phyloP scores from a whole-genome alignment of 2,329 filamentous ascomycete species.

The Colletotrichum spinosum region DNA sequence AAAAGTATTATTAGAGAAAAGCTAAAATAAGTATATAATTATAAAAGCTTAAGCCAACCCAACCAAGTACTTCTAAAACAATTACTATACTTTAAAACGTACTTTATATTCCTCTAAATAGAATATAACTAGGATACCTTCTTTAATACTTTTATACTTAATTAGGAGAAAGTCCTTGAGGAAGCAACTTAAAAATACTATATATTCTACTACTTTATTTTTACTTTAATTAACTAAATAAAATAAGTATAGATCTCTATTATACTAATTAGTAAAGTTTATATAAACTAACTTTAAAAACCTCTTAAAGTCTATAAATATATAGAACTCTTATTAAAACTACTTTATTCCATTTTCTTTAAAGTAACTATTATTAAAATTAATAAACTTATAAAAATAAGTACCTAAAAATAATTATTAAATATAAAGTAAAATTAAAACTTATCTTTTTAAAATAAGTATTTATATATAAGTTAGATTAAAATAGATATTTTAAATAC shows the following conservation, averaged over 20 bases:
- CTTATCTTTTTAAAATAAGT: too few relatives aligned
- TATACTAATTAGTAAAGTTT: background rate
- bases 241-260: background rate
- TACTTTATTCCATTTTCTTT: too few relatives aligned
- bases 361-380: too few relatives aligned
- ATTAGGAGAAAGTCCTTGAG: background rate
- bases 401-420: background rate
- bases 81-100: too few relatives aligned
- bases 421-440: background rate
- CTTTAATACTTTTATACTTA: background rate
- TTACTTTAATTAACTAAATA: background rate
- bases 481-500: too few relatives aligned
- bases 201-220: background rate
- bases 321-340: background rate
- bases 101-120: too few relatives aligned
- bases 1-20: too few relatives aligned
- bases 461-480: too few relatives aligned
- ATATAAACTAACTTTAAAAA: background rate
- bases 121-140: too few relatives aligned
- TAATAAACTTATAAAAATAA: background rate
- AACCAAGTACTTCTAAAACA: fast-evolving
- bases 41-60: too few relatives aligned
- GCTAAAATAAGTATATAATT: too few relatives aligned
- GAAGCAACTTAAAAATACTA: background rate
- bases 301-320: background rate